Base-by-base conservation (phyloP, 1,284 basidiomycete species). In the Cryptococcus sp. region DNA sequence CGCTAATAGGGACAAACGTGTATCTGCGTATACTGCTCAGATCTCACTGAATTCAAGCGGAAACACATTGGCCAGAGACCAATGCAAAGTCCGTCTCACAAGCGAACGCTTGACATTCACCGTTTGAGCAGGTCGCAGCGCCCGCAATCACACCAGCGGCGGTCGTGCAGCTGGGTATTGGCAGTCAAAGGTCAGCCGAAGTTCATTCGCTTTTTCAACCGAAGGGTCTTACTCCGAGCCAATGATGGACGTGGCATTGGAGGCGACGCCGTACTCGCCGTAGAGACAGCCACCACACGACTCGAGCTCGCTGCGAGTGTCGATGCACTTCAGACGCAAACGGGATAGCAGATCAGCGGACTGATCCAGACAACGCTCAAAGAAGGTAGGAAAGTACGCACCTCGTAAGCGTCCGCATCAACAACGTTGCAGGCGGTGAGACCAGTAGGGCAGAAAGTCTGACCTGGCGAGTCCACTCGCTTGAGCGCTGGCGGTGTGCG, bases 251-350 rank as follows among this genome's bases (percentile, higher is more conserved):
- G 47, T 55, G 53, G 47, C 41, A 17, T 13, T 44, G 4, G 39
- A 22, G 3, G 39, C 17, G 40, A 11, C 20, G 17, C 49, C 50
- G 25, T 47, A 54, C 19, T 47, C 49, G 16, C 61, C 60, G 45
- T 47, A 41, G 20, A 56, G 25, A 47, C 66, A 68, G 35, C 61
- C 66, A 39, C 66, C 66, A 47, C 66, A 68, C 35, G 63, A 60
- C 50, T 65, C 64, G 44, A 68, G 62, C 47, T 68, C 64, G 10
- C 42, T 40, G 23, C 17, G 6, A 25, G 56, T 65, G 53, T 65
- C 57, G 40, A 68, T 56, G 54, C 66, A 68, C 66, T 68, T 20
- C 2, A 25, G 13, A 10, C 20, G 25, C 23, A 45, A 6, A 23
- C 22, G 3, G 22, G 11, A 10, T 5, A 7, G 4, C 15, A n/a